phyloP scores from a whole-genome alignment of 805 yeast species.

The Yamadazyma ubonensis region DNA sequence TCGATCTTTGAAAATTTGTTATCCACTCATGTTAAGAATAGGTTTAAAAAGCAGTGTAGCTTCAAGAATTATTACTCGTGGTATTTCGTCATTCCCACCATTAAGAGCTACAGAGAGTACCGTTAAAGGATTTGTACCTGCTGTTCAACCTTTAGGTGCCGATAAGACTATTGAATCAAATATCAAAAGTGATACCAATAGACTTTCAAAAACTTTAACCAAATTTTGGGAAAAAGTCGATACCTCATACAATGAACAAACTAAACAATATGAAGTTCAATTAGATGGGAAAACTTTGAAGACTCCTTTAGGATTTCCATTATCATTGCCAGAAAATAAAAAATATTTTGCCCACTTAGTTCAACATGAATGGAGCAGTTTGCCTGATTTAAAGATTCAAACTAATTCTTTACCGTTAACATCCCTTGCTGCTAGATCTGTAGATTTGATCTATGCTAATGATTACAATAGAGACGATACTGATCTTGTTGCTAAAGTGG shows the following conservation, averaged over 20 bases:
- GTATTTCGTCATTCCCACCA: not conserved
- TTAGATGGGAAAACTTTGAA: constrained; percentile 74
- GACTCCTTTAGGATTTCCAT: constrained; percentile 77
- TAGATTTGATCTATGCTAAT: constrained; percentile 56
- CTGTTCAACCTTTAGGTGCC: constrained; percentile 19
- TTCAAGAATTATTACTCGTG: constrained; percentile 4
- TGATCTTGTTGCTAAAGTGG: constrained; percentile 59
- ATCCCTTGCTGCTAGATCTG: constrained; percentile 79
- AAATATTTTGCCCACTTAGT: constrained; percentile 68
- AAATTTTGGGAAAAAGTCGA: constrained; percentile 82
- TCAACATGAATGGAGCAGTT: constrained; percentile 82
- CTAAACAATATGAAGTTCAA: constrained; percentile 48
- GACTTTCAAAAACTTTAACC: constrained; percentile 63
- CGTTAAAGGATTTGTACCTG: constrained; percentile 14
- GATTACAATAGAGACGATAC: constrained; percentile 28
- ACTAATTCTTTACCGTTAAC: constrained; percentile 85
- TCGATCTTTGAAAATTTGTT: constrained; percentile 5
- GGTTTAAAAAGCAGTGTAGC: constrained; percentile 6
- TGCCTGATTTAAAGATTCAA: constrained; percentile 64
- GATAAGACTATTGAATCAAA: constrained; percentile 51
- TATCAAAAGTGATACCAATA: constrained; percentile 59
- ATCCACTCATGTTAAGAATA: constrained; percentile 8
- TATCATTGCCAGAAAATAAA: constrained; percentile 61
- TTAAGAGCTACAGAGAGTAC: constrained; percentile 20
- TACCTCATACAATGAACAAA: constrained; percentile 29